Evolutionary conservation across 345 rosid genomes (phyloP), one percentile per base, ranked within the genome.

Genomic region (Linum tenue): DNA sequence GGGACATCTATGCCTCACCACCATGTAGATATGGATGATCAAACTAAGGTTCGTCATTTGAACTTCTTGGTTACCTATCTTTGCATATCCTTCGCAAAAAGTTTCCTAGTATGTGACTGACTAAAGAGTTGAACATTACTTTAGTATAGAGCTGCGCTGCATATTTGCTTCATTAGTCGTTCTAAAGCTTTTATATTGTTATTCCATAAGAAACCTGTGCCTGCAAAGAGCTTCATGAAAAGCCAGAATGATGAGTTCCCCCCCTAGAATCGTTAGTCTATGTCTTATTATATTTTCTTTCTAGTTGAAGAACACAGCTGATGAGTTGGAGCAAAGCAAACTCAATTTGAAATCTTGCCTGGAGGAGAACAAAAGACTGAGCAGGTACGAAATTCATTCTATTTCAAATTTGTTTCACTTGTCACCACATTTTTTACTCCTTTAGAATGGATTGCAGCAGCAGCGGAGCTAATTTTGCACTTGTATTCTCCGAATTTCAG

Each of bases 311-410:
- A 85, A 68, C 61, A 80, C 91, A 55, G 67, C 64, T 43, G 67
- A 64, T 62, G 89, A 92, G 78, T 77, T 87, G 67, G 94, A 90
- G 71, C 83, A 82, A 67, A 86, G 98, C 84, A 84, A 81, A 70
- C 17, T 14, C 67, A 84, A 80, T 57, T 83, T 90, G 57, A 82
- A 68, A 65, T 78, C 84, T 78, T 92, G 92, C 81, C 68, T 90
- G 39, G 87, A 88, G 73, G 94, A 92, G 63, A 92, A 92, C 77
- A 81, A 81, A 67, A 85, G 82, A 70, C 88, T 92, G 65, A 75
- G 75, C 15, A 82, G 94, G 96, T 89, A 59, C 77, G 87, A 36
- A 64, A 63, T 55, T 81, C 70, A 61, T 68, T 63, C 58, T 48
- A 14, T 62, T 72, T 81, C 53, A 43, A 61, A 55, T 39, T 61